phyloP scores from a whole-genome alignment of 2,329 filamentous ascomycete genomes.

The Rutstroemia sydowiana region DNA sequence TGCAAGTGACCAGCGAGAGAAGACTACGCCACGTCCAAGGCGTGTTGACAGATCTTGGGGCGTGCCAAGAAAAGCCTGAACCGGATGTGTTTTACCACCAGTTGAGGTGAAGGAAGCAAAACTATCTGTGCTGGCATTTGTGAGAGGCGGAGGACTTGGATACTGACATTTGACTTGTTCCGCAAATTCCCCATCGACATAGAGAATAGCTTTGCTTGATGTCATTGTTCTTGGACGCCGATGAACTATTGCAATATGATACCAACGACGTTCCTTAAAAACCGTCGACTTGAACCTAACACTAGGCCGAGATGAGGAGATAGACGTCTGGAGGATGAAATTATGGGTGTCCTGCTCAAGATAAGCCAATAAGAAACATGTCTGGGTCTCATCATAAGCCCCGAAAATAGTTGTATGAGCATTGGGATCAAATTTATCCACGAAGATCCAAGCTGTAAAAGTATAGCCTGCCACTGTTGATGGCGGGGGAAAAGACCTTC shows the following conservation, averaged over 20 bases:
- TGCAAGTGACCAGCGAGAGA: constrained; percentile 80
- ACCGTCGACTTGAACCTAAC: constrained; percentile 81
- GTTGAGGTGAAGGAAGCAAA: constrained; percentile 64
- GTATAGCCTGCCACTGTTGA: constrained; percentile 76
- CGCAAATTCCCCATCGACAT: constrained; percentile 86
- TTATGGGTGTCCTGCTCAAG: constrained; percentile 89
- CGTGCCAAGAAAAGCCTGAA: constrained; percentile 91
- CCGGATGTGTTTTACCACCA: constrained; percentile 51
- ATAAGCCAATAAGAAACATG: constrained; percentile 89
- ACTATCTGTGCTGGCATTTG: constrained; percentile 56
- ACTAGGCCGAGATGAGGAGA: constrained; percentile 77
- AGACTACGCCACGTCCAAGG: constrained; percentile 63
- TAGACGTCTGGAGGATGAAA: constrained; percentile 92
- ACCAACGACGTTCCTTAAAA: constrained; percentile 77
- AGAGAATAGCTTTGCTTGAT: constrained; percentile 76
- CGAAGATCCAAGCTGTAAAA: constrained; percentile 78
- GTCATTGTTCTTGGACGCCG: constrained; percentile 67
- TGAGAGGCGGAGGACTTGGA: constrained; percentile 63
- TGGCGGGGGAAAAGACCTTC: constrained; percentile 74
- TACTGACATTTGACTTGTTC: constrained; percentile 90
- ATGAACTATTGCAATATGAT: constrained; percentile 87
- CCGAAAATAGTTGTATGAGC: constrained; percentile 95
- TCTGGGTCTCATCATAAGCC: constrained; percentile 84
- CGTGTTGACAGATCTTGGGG: constrained; percentile 77
- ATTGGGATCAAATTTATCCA: constrained; percentile 77